phyloP scores from a whole-genome alignment of 441 rosid genomes.

The Populus hybrid region DNA sequence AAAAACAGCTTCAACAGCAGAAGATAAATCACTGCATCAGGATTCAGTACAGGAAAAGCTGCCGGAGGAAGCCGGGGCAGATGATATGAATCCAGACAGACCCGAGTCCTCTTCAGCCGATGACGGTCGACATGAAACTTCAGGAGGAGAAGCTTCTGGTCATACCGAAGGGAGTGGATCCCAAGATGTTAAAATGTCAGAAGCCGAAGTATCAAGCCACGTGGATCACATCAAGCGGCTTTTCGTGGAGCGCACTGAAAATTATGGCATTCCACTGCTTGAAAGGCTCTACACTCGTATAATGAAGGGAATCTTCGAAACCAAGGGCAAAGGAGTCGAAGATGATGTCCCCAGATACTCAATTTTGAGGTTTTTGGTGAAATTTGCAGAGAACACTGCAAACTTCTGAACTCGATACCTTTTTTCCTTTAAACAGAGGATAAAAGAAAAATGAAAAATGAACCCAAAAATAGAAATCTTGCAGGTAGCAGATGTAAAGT shows the following conservation, averaged over 20 bases:
- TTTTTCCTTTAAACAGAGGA: too few species aligned
- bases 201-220: conserved; percentile 40
- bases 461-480: not conserved
- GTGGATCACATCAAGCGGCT: conserved; percentile 27
- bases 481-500: conserved; percentile 51
- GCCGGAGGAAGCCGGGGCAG: conserved; percentile 33
- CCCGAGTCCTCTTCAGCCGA: conserved; percentile 31
- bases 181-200: conserved; percentile 36
- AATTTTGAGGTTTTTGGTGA: conserved; percentile 50
- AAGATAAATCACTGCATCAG: conserved; percentile 46
- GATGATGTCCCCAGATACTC: conserved; percentile 57
- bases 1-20: conserved; percentile 40
- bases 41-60: conserved; percentile 39
- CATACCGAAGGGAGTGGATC: conserved; percentile 27
- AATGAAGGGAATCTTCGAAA: conserved; percentile 69
- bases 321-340: conserved; percentile 38
- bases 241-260: conserved; percentile 56
- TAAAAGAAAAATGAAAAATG: not conserved
- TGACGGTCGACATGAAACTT: conserved; percentile 29
- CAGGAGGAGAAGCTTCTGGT: conserved; percentile 32
- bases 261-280: conserved; percentile 73
- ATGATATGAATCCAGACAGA: conserved; percentile 20
- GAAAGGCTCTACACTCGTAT: conserved; percentile 78
- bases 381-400: too few species aligned
- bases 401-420: too few species aligned